Percentiles rank a stretch among this genome's conserved stretches.
These are phyloP conservation scores for Penicillium sp. DNA, from an alignment of 2,329 filamentous ascomycete species.

Conservation along the genomic window DNA sequence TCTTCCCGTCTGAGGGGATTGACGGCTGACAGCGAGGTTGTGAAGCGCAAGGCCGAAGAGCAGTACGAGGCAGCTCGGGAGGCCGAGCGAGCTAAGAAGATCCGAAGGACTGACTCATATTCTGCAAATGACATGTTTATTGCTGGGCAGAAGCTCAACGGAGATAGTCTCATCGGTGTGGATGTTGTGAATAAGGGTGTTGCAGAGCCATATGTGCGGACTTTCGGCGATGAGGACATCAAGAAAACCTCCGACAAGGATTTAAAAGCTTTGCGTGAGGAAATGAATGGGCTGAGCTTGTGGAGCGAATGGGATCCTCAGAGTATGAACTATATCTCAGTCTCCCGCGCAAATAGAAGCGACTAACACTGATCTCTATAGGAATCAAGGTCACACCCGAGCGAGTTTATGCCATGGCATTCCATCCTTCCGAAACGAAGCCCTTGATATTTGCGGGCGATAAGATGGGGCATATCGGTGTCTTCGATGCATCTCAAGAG, in stretches of 20 bases:
- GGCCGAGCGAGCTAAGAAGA: constrained; percentile 63
- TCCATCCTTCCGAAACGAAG: constrained; percentile 86
- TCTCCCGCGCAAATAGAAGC: neutral
- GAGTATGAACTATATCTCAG: constrained; percentile 53
- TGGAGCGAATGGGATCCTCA: constrained; percentile 85
- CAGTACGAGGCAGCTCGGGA: constrained; percentile 61
- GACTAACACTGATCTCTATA: constrained; percentile 38
- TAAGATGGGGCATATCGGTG: constrained; percentile 85
- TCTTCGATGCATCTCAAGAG: constrained; percentile 73
- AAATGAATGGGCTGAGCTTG: constrained; percentile 75
- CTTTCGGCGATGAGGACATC: constrained; percentile 83
- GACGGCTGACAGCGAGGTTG: constrained; percentile 67
- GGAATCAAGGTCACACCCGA: constrained; percentile 92
- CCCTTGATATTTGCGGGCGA: constrained; percentile 91
- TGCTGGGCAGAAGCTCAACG: constrained; percentile 73
- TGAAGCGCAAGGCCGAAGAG: constrained; percentile 70
- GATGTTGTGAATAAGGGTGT: constrained; percentile 65
- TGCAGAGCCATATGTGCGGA: constrained; percentile 79
- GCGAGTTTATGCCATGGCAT: constrained; percentile 80
- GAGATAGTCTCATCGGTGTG: constrained; percentile 65
- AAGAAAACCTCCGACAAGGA: constrained; percentile 77
- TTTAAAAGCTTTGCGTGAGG: constrained; percentile 71
- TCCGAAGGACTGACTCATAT: constrained; percentile 68
- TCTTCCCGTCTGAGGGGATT: constrained; percentile 66
- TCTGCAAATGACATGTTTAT: constrained; percentile 77